phyloP scores from a whole-genome alignment of 2,329 filamentous ascomycete species.

The Colletotrichum paranaense region DNA sequence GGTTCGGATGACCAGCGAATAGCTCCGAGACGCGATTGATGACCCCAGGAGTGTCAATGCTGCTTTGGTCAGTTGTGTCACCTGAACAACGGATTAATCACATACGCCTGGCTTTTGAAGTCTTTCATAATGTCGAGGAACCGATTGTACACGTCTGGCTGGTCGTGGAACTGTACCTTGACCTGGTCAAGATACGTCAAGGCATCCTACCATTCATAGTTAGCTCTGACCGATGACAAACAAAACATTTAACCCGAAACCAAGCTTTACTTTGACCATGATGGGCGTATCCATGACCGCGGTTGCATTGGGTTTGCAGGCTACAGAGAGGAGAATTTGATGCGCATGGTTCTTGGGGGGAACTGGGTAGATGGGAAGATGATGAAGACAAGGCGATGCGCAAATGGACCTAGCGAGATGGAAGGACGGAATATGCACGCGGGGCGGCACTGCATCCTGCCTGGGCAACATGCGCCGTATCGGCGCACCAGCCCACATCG shows the following conservation, averaged over 20 bases:
- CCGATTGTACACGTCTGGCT: constrained; percentile 96
- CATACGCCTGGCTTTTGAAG: constrained; percentile 96
- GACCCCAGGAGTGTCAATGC: constrained; percentile 96
- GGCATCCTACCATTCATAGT: constrained; percentile 63
- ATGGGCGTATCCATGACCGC: constrained; percentile 21
- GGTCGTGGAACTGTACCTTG: constrained; percentile 96
- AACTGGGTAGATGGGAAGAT: background rate
- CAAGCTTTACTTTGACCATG: constrained; percentile 30
- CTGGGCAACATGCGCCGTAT: constrained; percentile 30
- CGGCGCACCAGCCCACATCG: constrained; percentile 33
- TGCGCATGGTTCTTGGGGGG: background rate
- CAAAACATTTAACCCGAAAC: background rate
- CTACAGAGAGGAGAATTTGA: background rate
- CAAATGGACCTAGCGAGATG: constrained; percentile 1
- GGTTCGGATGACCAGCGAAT: constrained; percentile 93
- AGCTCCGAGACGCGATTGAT: constrained; percentile 96
- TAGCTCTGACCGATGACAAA: constrained; percentile 6
- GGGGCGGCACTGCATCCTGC: constrained; percentile 26
- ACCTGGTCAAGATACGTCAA: constrained; percentile 98
- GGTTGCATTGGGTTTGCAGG: constrained; percentile 2
- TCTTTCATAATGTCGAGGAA: constrained; percentile 99
- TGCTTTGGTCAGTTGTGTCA: constrained; percentile 48
- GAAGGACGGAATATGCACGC: constrained; percentile 19
- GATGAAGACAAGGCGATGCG: constrained; percentile 10
- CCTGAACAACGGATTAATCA: constrained; percentile 38